Percentiles rank a stretch among this genome's conserved stretches.
phyloP scores from a whole-genome alignment of 169 alveolate genomes.

The Plasmodium cynomolgi region DNA sequence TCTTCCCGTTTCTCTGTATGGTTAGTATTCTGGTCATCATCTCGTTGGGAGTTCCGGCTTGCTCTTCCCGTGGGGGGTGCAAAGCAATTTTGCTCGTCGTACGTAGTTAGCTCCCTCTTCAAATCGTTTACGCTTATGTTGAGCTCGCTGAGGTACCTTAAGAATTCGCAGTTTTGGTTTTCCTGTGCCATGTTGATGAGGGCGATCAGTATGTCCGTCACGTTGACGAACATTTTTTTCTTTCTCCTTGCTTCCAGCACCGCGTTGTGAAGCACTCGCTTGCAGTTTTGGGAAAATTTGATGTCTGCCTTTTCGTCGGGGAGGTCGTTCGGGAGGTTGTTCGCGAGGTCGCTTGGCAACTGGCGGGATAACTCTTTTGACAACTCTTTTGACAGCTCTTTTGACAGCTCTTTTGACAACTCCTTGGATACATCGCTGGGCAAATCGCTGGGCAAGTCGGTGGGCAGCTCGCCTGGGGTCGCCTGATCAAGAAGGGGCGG shows the following conservation, averaged over 20 bases:
- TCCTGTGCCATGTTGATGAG: constrained; percentile 47
- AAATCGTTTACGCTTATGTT: constrained; percentile 48
- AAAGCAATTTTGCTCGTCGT: constrained; percentile 13
- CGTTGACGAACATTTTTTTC: constrained; percentile 49
- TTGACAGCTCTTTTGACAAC: neutral
- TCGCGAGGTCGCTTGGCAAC: neutral
- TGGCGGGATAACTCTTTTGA: neutral
- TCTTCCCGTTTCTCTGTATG: neutral
- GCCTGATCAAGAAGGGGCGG: neutral
- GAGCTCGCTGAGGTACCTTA: constrained; percentile 37
- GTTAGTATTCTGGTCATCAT: neutral
- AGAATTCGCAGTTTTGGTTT: constrained; percentile 8
- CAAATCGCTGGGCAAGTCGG: too few species aligned
- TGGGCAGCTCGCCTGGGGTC: neutral
- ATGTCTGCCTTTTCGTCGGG: constrained; percentile 10
- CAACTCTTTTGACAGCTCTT: neutral
- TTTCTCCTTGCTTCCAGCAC: constrained; percentile 63
- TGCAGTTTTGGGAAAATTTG: constrained; percentile 62
- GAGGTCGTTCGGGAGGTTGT: neutral
- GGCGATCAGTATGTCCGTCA: constrained; percentile 50
- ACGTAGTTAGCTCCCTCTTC: constrained; percentile 9
- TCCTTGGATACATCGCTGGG: neutral
- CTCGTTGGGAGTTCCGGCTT: neutral
- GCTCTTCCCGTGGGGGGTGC: neutral
- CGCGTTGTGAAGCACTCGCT: constrained; percentile 58